phyloP scores from a whole-genome alignment of 2,329 filamentous ascomycete genomes.

The Coleophoma crateriformis region DNA sequence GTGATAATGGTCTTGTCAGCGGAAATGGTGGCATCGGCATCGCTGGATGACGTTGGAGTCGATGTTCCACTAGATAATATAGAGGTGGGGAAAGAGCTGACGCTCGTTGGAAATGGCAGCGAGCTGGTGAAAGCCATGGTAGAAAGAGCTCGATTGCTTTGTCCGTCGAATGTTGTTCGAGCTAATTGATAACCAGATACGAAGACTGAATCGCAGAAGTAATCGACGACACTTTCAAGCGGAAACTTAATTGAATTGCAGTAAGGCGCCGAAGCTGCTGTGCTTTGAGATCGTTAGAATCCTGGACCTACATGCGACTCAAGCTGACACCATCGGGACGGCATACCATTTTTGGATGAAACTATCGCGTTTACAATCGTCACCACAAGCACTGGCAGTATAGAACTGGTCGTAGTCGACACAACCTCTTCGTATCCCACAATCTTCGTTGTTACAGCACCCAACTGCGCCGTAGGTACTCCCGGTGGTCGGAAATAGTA shows the following conservation, averaged over 20 bases:
- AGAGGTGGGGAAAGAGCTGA: background rate
- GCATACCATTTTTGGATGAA: conserved; percentile 42
- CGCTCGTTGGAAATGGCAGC: background rate
- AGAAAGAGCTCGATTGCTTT: conserved; percentile 28
- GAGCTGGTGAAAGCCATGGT: conserved; percentile 3
- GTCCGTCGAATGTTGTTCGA: conserved; percentile 35
- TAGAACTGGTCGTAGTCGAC: conserved; percentile 31
- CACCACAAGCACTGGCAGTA: conserved; percentile 31
- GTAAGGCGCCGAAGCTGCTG: conserved; percentile 28
- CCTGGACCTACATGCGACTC: too few species aligned
- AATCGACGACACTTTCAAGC: conserved; percentile 34
- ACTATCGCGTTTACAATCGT: conserved; percentile 26
- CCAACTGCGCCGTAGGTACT: conserved; percentile 30
- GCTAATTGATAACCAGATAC: conserved; percentile 30
- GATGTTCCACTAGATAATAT: background rate
- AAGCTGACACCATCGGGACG: background rate
- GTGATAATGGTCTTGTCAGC: background rate
- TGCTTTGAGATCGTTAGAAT: conserved; percentile 26
- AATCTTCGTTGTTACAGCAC: conserved; percentile 33
- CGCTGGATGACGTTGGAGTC: background rate
- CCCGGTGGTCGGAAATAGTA: conserved; percentile 30
- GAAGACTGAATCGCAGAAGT: conserved; percentile 33
- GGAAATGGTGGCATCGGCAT: background rate
- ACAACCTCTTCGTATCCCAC: conserved; percentile 32
- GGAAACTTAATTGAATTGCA: conserved; percentile 41